These are phyloP conservation scores for Leptographium procerum DNA, from an alignment of 2,329 filamentous ascomycete species.

Conservation along the genomic window DNA sequence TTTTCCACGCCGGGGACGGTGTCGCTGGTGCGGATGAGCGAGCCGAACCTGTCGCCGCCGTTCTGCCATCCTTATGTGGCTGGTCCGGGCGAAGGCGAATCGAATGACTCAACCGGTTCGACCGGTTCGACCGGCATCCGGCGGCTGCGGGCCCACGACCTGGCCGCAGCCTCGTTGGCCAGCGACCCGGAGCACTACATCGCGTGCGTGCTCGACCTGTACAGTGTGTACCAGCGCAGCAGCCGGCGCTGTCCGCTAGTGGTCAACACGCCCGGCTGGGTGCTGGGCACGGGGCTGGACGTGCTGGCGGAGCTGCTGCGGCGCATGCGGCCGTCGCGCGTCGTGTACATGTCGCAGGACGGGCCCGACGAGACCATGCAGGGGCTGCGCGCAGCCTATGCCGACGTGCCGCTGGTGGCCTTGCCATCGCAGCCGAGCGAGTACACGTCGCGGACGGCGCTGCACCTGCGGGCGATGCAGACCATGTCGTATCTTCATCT, in stretches of 20 bases:
- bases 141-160: slow-evolving; percentile 50
- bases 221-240: slow-evolving; percentile 40
- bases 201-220: slow-evolving; percentile 51
- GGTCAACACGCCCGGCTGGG: slow-evolving; percentile 66
- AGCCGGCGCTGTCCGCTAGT: slow-evolving; percentile 42
- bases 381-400: slow-evolving; percentile 33
- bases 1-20: slow-evolving; percentile 59
- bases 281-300: slow-evolving; percentile 58
- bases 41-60: slow-evolving; percentile 53
- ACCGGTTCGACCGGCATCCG: slow-evolving; percentile 3
- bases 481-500: slow-evolving; percentile 70
- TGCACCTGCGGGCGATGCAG: slow-evolving; percentile 62
- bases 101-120: too few relatives aligned
- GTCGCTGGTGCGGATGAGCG: slow-evolving; percentile 50
- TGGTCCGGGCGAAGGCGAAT: slow-evolving; percentile 21
- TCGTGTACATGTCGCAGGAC: slow-evolving; percentile 58
- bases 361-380: slow-evolving; percentile 48
- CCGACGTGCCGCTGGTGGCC: slow-evolving; percentile 29
- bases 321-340: slow-evolving; percentile 43
- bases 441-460: slow-evolving; percentile 45
- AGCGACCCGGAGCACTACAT: slow-evolving; percentile 57
- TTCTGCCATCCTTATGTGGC: slow-evolving; percentile 45
- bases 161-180: slow-evolving; percentile 54
- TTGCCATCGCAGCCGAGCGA: slow-evolving; percentile 51
- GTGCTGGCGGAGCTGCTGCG: slow-evolving; percentile 47